These are phyloP conservation scores for Syzygium syzygioides DNA, from an alignment of 441 rosid species.

Conservation along the genomic window DNA sequence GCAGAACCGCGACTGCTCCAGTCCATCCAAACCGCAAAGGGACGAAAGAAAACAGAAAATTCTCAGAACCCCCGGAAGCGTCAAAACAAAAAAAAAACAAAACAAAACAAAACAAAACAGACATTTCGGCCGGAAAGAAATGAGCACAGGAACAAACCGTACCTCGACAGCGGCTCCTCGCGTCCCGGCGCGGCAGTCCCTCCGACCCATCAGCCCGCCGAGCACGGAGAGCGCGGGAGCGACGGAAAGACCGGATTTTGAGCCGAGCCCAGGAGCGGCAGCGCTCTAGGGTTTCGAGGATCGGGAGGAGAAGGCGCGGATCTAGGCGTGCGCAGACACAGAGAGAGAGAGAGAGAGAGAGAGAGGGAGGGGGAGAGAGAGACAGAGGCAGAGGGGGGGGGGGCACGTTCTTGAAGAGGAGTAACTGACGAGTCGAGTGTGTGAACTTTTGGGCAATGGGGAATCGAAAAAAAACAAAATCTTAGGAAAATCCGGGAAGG, in stretches of 20 bases:
- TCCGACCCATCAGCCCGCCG: neutral
- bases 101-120: neutral
- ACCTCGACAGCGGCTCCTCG: neutral
- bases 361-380: slow-evolving; percentile 2
- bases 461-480: too few species aligned
- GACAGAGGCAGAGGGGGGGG: neutral
- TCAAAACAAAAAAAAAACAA: neutral
- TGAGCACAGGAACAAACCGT: neutral
- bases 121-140: neutral
- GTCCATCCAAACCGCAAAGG: neutral
- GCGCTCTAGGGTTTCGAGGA: slow-evolving; percentile 4
- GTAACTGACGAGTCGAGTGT: neutral
- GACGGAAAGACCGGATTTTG: neutral
- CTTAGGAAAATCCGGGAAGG: too few species aligned
- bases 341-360: neutral
- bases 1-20: neutral
- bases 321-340: slow-evolving; percentile 18
- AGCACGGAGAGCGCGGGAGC: neutral
- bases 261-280: neutral
- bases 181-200: neutral
- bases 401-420: slow-evolving; percentile 4
- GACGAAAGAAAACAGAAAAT: neutral
- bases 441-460: neutral
- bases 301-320: slow-evolving; percentile 13
- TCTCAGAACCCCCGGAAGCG: neutral